Evolutionary conservation across 148 eudicot species (phyloP), one percentile per base, ranked within the genome.

Genomic region (Vaccinium corymbosum): DNA sequence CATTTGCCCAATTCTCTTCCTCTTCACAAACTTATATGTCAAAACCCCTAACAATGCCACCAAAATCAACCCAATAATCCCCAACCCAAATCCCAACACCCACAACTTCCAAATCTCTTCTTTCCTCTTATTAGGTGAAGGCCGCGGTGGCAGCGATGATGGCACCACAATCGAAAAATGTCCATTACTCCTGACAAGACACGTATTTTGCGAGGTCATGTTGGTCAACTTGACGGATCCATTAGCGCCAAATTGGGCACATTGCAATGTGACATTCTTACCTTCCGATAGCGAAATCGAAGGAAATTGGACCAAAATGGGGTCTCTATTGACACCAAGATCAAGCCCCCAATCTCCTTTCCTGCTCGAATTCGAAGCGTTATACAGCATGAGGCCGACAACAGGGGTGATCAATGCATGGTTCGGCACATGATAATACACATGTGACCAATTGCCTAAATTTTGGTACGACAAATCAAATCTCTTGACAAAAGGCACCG

Each of bases 361-460:
- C 7, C 1, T n/a, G 49, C 68, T 87, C 48, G 80, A 46, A 79
- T 79, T 66, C 11, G 86, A 27, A 16, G 91, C 89, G 81, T 91
- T 88, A 66, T 93, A 94, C 17, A 90, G 72, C 48, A 83, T 75
- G 25, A 94, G 74, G 14, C 98, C 97, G 22, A 93, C 56, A 4
- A 95, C 88, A 15, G 92, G 85, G 16, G 95, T 76, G 7, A 93
- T 79, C 78, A 93, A 72, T 4, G 88, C 88, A 75, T 90, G 87
- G 50, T 92, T 91, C 1, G 94, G 93, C 27, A 95, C 86, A 6
- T 88, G 82, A 64, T 88, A 89, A 80, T 93, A 95, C 64, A 79
- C 76, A 15, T 90, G 75, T 42, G 98, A 95, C 89, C 85, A 89
- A 85, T 93, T 95, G 29, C 97, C 94, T 2, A 95, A 86, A 46